Base-by-base conservation (phyloP, 768 basidiomycete genomes). In the Hypholoma sublateritium region DNA sequence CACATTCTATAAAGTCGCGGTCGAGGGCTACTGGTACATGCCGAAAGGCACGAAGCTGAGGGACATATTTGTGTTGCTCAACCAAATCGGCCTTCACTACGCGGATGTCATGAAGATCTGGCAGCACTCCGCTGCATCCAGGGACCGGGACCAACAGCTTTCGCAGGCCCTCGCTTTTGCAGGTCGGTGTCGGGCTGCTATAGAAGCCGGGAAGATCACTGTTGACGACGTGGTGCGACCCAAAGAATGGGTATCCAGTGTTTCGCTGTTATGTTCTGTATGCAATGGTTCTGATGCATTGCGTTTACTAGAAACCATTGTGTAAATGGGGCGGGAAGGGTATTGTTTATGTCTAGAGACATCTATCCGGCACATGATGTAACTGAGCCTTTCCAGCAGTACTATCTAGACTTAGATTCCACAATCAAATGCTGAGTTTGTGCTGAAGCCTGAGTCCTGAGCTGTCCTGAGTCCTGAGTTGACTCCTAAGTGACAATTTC, bases 1-100 rank as follows among this genome's bases (percentile, higher is more conserved):
- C 9, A 19, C 44, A 4, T 58, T 22, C 37, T 48, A 34, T 21
- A 47, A 45, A 41, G 45, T 42, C 4, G 51, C 51, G 0, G 21
- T 58, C 17, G 51, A 58, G 21, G 57, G 51, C 6, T 53, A 58
- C 24, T 48, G 50, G 57, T 49, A 43, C 28, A 19, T 37, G 35
- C 55, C 55, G 25, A 8, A 58, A 49, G 50, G 51, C 8, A 36
- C 37, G 39, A n/a, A 16, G 17, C 21, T 58, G 35, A 16, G 22
- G 39, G 45, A 46, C 12, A 39, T 48, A 14, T 1, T 53, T n/a
- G 22, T 22, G 0, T 17, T 48, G 3, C 2, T 53, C 12, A 22
- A 13, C 5, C 7, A 25, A n/a, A 47, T 58, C 35, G 12, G 16
- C 11, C 32, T n/a, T 17, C 21, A 4, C 17, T 28, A 48, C 24